Percentiles rank a stretch among this genome's conserved stretches.
These are phyloP conservation scores for Hemileccinum rubropunctum DNA, from an alignment of 768 basidiomycete species.

Conservation along the genomic window DNA sequence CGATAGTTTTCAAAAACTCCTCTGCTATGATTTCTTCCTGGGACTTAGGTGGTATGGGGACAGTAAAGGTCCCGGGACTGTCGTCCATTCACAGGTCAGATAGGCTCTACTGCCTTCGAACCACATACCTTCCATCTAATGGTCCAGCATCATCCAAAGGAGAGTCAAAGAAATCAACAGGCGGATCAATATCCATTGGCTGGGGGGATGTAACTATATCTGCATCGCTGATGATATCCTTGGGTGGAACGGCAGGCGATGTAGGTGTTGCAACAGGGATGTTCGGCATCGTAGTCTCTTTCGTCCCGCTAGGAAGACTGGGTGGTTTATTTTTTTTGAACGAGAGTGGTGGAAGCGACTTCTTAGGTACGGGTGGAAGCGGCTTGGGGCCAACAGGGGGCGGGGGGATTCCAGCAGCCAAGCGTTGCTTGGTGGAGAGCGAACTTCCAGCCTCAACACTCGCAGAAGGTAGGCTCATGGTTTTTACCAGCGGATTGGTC, in stretches of 20 bases:
- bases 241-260: slow-evolving; percentile 10
- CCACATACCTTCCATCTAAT: slow-evolving; percentile 13
- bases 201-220: slow-evolving; percentile 14
- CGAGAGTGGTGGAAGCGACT: slow-evolving; percentile 31
- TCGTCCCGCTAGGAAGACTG: slow-evolving; percentile 8
- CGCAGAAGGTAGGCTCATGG: slow-evolving; percentile 22
- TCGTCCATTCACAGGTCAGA: not conserved
- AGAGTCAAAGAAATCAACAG: slow-evolving; percentile 12
- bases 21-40: slow-evolving; percentile 22
- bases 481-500: slow-evolving; percentile 31
- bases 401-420: slow-evolving; percentile 40
- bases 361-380: slow-evolving; percentile 20
- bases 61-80: slow-evolving; percentile 7
- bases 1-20: slow-evolving; percentile 23
- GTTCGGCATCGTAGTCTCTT: slow-evolving; percentile 8
- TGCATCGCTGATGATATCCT: not conserved
- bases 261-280: slow-evolving; percentile 1
- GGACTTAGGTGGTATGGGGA: slow-evolving; percentile 17
- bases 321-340: slow-evolving; percentile 43
- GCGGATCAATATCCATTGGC: slow-evolving; percentile 20
- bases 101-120: not conserved
- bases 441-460: slow-evolving; percentile 33
- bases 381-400: slow-evolving; percentile 36
- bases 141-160: slow-evolving; percentile 7
- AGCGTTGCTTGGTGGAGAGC: slow-evolving; percentile 50